Percentiles rank a stretch among this genome's conserved stretches.
These are phyloP conservation scores for Venturiaceae sp. DNA, from an alignment of 2,329 filamentous ascomycete species.

Conservation along the genomic window DNA sequence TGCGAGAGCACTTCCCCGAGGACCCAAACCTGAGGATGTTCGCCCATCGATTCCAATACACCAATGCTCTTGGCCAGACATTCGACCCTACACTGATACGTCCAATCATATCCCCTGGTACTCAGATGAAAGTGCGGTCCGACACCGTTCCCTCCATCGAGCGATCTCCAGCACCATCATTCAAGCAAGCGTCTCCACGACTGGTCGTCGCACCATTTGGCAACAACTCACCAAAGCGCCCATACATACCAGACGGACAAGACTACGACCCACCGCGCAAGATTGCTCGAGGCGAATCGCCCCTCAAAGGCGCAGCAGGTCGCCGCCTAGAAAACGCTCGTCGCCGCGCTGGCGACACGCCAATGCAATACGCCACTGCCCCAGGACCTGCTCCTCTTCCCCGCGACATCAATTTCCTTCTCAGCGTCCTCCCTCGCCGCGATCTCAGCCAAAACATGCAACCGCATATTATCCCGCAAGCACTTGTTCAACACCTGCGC, in stretches of 20 bases:
- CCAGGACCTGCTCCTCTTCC: conserved; percentile 57
- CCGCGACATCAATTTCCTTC: conserved; percentile 42
- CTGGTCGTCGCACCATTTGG: conserved; percentile 13
- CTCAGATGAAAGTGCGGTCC: conserved; percentile 49
- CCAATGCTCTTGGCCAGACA: conserved; percentile 35
- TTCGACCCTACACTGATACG: conserved; percentile 80
- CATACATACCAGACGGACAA: conserved; percentile 51
- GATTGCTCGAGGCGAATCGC: conserved; percentile 79
- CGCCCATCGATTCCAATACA: conserved; percentile 57
- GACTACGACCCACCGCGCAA: conserved; percentile 64
- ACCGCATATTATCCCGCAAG: neutral
- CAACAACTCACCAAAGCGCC: conserved; percentile 36
- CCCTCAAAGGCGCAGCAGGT: conserved; percentile 82
- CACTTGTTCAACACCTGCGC: neutral
- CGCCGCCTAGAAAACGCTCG: conserved; percentile 72
- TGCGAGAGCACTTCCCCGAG: conserved; percentile 87
- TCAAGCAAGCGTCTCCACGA: conserved; percentile 9
- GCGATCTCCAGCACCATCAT: neutral
- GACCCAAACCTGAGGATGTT: conserved; percentile 72
- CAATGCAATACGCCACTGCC: conserved; percentile 18
- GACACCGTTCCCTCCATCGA: conserved; percentile 25
- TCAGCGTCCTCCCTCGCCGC: conserved; percentile 66
- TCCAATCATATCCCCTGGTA: conserved; percentile 70
- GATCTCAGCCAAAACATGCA: conserved; percentile 40
- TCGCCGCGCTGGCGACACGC: conserved; percentile 21